Conservation (phyloP, 2,329 filamentous ascomycete species). For the Graphium sp. region DNA sequence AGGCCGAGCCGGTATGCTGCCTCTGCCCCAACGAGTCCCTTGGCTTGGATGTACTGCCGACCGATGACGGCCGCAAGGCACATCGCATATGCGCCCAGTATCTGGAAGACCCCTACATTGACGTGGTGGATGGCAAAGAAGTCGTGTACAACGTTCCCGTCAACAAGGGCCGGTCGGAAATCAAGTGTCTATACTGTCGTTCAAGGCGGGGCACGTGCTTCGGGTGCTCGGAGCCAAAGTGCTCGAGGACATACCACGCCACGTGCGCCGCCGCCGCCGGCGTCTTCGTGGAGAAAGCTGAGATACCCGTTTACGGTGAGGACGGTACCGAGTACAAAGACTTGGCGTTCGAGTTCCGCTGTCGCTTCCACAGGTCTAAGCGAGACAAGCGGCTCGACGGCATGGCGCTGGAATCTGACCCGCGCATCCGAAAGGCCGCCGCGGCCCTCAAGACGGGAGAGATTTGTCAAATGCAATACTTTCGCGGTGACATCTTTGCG, state of each 20-base stretch:
- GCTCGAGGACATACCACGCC: slow-evolving; percentile 81
- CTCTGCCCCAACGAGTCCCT: slow-evolving; percentile 84
- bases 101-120: slow-evolving; percentile 81
- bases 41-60: slow-evolving; percentile 66
- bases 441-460: slow-evolving; percentile 53
- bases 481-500: slow-evolving; percentile 77
- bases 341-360: slow-evolving; percentile 82
- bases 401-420: slow-evolving; percentile 52
- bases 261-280: slow-evolving; percentile 88
- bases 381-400: slow-evolving; percentile 60
- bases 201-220: slow-evolving; percentile 93
- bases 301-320: slow-evolving; percentile 73
- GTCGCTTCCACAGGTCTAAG: slow-evolving; percentile 83
- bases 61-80: slow-evolving; percentile 73
- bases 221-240: slow-evolving; percentile 92
- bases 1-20: slow-evolving; percentile 66
- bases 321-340: slow-evolving; percentile 88
- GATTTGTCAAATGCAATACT: slow-evolving; percentile 73
- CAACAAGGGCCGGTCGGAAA: slow-evolving; percentile 70
- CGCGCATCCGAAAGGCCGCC: slow-evolving; percentile 52
- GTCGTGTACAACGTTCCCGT: slow-evolving; percentile 69
- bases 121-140: slow-evolving; percentile 52
- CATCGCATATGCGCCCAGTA: slow-evolving; percentile 83
- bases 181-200: slow-evolving; percentile 90
- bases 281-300: slow-evolving; percentile 76